These are phyloP conservation scores for Alternaria gaisen DNA, from an alignment of 2,329 filamentous ascomycete species.

Conservation along the genomic window DNA sequence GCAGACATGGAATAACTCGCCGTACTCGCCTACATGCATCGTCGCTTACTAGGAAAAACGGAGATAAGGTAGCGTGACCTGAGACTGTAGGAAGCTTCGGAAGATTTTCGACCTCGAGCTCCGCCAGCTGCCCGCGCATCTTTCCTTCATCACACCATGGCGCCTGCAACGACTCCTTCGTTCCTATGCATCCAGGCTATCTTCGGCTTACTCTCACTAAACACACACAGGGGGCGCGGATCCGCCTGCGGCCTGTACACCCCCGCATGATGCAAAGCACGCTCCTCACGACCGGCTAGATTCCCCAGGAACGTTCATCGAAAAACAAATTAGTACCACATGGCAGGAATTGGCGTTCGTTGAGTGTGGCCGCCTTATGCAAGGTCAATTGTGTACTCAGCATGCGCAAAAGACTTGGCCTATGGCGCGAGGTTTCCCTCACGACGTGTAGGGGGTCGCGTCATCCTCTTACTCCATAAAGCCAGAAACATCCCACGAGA, in stretches of 20 bases:
- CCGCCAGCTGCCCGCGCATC: conserved; percentile 22
- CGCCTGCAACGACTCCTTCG: conserved; percentile 18
- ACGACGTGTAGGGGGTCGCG: conserved; percentile 24
- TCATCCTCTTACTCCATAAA: conserved; percentile 31
- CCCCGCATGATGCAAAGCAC: conserved; percentile 36
- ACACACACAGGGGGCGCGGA: conserved; percentile 16
- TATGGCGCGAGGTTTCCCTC: conserved; percentile 21
- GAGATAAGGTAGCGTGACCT: conserved; percentile 11
- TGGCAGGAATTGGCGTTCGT: conserved; percentile 16
- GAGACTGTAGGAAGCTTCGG: conserved; percentile 6
- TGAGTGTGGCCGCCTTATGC: conserved; percentile 24
- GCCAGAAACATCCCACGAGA: conserved; percentile 31
- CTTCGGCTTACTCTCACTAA: conserved; percentile 39
- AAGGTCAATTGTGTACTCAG: conserved; percentile 16
- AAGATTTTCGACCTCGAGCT: conserved; percentile 6
- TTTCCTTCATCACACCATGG: conserved; percentile 32
- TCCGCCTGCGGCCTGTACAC: conserved; percentile 21
- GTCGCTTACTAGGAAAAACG: conserved; percentile 2
- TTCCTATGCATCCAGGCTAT: conserved; percentile 32
- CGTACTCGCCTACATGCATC: background rate
- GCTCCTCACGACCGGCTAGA: conserved; percentile 35
- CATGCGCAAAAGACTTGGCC: conserved; percentile 13
- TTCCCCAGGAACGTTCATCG: conserved; percentile 19
- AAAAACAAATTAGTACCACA: conserved; percentile 27
- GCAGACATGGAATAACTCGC: conserved; percentile 1